Percentiles rank a stretch among this genome's conserved stretches.
Conservation (phyloP, 1,139 yeast genomes). For the Suhomyces maxii region DNA sequence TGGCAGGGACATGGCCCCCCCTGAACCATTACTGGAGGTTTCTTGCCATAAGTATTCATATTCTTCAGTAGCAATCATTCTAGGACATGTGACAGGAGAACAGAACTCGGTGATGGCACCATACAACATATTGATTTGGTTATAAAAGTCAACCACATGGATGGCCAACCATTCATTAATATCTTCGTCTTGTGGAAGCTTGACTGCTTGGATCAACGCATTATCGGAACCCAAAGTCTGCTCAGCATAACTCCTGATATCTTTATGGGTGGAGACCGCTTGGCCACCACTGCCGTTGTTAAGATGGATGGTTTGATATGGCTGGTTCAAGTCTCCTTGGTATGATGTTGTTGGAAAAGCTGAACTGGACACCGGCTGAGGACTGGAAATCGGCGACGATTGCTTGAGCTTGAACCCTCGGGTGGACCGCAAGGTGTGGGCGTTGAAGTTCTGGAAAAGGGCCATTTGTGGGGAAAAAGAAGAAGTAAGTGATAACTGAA, state of each 20-base stretch:
- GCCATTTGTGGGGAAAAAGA: slow-evolving; percentile 31
- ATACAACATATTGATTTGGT: slow-evolving; percentile 94
- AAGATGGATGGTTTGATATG: slow-evolving; percentile 19
- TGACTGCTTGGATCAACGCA: slow-evolving; percentile 87
- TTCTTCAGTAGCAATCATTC: slow-evolving; percentile 96
- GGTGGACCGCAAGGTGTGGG: slow-evolving; percentile 54
- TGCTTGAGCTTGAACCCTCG: slow-evolving; percentile 53
- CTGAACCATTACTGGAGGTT: slow-evolving; percentile 42
- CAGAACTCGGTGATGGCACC: slow-evolving; percentile 97
- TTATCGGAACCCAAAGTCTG: slow-evolving; percentile 93
- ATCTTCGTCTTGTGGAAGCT: slow-evolving; percentile 91
- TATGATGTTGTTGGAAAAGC: slow-evolving; percentile 35
- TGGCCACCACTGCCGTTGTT: slow-evolving; percentile 25
- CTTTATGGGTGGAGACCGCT: slow-evolving; percentile 61
- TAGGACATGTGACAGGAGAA: slow-evolving; percentile 87
- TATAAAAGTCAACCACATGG: slow-evolving; percentile 86
- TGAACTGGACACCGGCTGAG: slow-evolving; percentile 38
- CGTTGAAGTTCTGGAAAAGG: slow-evolving; percentile 58
- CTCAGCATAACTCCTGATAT: slow-evolving; percentile 82
- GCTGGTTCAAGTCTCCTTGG: slow-evolving; percentile 28
- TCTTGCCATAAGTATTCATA: slow-evolving; percentile 98
- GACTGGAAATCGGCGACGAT: slow-evolving; percentile 43
- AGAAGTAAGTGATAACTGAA: neutral
- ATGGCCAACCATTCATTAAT: slow-evolving; percentile 95
- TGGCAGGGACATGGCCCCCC: slow-evolving; percentile 46